Evolutionary conservation across 1,284 basidiomycete species (phyloP).

Genomic region (Ustilago esculenta): DNA sequence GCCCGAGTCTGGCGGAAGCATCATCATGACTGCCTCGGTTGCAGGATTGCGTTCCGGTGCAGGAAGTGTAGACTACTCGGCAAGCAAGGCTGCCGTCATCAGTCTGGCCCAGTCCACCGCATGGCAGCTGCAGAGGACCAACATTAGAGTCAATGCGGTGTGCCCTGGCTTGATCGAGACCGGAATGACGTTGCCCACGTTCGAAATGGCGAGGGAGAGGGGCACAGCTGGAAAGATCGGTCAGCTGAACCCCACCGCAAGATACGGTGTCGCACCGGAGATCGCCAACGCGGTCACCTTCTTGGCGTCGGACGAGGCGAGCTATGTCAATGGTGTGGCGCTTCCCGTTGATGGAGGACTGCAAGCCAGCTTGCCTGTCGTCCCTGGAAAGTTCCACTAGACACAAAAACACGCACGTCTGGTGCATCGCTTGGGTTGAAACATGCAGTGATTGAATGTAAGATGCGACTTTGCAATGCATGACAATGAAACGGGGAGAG

Average conservation of each 20-base stretch:
- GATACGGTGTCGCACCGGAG: slow-evolving; percentile 70
- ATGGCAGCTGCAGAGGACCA: slow-evolving; percentile 81
- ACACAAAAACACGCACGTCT: neutral
- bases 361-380: slow-evolving; percentile 77
- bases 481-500: neutral
- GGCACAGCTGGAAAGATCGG: slow-evolving; percentile 82
- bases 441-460: slow-evolving; percentile 3
- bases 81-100: slow-evolving; percentile 70
- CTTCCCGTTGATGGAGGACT: slow-evolving; percentile 87
- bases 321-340: slow-evolving; percentile 88
- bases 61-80: slow-evolving; percentile 81
- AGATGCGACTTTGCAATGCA: neutral
- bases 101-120: slow-evolving; percentile 82
- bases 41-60: slow-evolving; percentile 87
- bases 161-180: slow-evolving; percentile 92
- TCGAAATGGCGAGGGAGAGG: slow-evolving; percentile 78
- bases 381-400: slow-evolving; percentile 72
- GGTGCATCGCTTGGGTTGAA: too few species aligned
- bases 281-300: slow-evolving; percentile 85
- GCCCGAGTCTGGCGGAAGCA: slow-evolving; percentile 77
- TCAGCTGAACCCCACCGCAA: slow-evolving; percentile 82
- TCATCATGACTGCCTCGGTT: slow-evolving; percentile 91
- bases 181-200: slow-evolving; percentile 80
- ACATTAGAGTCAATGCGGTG: slow-evolving; percentile 87
- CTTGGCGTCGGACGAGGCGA: slow-evolving; percentile 85